Evolutionary conservation across 2,329 filamentous ascomycete genomes (phyloP), one percentile per base, ranked within the genome.

Genomic region (Sordariomycetes sp.): DNA sequence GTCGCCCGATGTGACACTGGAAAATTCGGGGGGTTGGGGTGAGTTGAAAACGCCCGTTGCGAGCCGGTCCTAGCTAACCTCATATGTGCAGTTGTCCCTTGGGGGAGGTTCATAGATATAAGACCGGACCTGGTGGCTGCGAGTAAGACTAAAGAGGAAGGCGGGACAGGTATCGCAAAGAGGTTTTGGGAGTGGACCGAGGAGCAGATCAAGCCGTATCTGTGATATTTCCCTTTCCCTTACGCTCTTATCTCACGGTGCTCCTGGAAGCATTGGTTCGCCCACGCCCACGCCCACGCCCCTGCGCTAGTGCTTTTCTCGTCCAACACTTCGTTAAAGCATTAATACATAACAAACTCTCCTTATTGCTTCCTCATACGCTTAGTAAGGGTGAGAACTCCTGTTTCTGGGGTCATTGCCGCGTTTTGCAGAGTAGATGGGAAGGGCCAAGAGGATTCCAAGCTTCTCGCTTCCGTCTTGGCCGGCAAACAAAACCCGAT

Each of bases 181-280:
- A 66, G 67, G 53, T 75, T 75, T 54, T 76, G 72, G 73, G 63
- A 70, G 3, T 77, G 74, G 74, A 69, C 66, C 1, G 68, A 75
- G 58, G 67, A 69, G 18, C 72, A 76, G 43, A 62, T 74, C 22
- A 28, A 53, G 43, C 48, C 55, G 5, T 57, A 28, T 20, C 2
- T 57, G 24, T 57, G n/a, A 50, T n/a, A 7, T 46, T 16, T 46
- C 2, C 7, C 18, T 7, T 40, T 7, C 34, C 7, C 6, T 35
- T 6, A n/a, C n/a, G n/a, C n/a, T n/a, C n/a, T n/a, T n/a, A n/a
- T n/a, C n/a, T n/a, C n/a, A n/a, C n/a, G n/a, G n/a, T n/a, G n/a
- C n/a, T n/a, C n/a, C n/a, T n/a, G n/a, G n/a, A n/a, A n/a, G n/a
- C n/a, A n/a, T n/a, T n/a, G n/a, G n/a, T n/a, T n/a, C n/a, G n/a